Base-by-base conservation (phyloP, 768 basidiomycete species). In the Suillus clintonianus region DNA sequence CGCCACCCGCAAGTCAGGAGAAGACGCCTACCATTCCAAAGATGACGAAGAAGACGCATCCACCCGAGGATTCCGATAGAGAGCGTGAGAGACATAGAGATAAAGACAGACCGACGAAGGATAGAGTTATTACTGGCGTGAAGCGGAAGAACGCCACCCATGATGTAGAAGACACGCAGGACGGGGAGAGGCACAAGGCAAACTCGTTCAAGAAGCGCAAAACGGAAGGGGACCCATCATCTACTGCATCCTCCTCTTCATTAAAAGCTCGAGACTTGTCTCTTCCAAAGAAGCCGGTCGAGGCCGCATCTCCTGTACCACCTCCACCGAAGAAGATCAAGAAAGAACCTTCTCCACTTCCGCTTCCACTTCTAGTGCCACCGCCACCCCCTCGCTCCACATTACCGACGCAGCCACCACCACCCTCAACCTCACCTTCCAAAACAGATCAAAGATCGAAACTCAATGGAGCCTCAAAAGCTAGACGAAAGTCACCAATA, bases 201-300 rank as follows among this genome's bases (percentile, higher is more conserved):
- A 57, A 70, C 39, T 47, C 68, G 4, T 65, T 69, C 17, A 86
- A 86, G 69, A 79, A 78, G 63, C 80, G 81, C 54, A 85, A 77
- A 70, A 76, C 76, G 30, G 83, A 82, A 22, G 76, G 76, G 5
- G 65, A 72, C n/a, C 57, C 68, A 34, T 66, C 60, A n/a, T 62
- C 30, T 69, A 66, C 1, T 60, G 62, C n/a, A 64, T 55, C 17
- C 68, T 58, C 64, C 22, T 42, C 57, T 43, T 36, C 34, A 59
- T 34, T 41, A 39, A 62, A 48, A 45, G 56, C 19, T 27, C 65
- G 66, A 62, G 74, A 74, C 60, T 59, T 68, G 11, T 70, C 72
- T 7, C 66, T 78, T 10, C 76, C 75, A 32, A 79, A 77, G 69
- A 83, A 80, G 70, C 75, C 79, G 7, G 75, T 53, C 32, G 69